A percentile compares a stretch with the other conserved stretches of the same genome.
Evolutionary conservation across 129 eudicot species (phyloP).

Genomic region (Ambrosia trifida): DNA sequence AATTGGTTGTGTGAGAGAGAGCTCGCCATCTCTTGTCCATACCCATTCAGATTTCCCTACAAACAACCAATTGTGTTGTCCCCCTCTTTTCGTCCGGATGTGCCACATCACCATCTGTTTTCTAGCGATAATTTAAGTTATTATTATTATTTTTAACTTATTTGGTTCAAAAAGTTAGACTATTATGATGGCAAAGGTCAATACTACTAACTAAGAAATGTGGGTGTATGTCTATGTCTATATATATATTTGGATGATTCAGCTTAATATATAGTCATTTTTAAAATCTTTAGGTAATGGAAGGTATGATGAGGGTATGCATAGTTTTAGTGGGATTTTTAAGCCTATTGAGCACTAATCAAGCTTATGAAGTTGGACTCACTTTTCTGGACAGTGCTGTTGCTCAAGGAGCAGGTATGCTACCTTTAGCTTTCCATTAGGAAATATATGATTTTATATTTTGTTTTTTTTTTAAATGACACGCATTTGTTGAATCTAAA

Average conservation of each 20-base stretch:
- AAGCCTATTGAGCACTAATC: constrained; percentile 44
- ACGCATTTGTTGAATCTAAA: neutral
- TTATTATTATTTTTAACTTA: no score
- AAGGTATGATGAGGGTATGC: constrained; percentile 47
- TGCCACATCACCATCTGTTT: no score
- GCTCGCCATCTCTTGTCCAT: neutral
- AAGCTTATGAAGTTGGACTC: constrained; percentile 63
- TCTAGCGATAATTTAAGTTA: no score
- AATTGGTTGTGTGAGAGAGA: no score
- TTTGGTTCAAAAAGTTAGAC: neutral
- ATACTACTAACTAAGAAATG: neutral
- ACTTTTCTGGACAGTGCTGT: constrained; percentile 77
- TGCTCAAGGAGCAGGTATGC: constrained; percentile 91
- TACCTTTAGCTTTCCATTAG: constrained; percentile 10
- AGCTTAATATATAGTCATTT: neutral
- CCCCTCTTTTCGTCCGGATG: no score
- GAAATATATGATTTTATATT: neutral
- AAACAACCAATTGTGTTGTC: no score
- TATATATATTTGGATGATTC: neutral
- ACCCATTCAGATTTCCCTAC: no score
- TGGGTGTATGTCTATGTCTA: constrained; percentile 9
- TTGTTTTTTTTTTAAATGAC: neutral
- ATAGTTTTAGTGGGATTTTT: constrained; percentile 36
- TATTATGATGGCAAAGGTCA: constrained; percentile 12
- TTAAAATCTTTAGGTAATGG: constrained; percentile 12